phyloP scores from a whole-genome alignment of 2,329 filamentous ascomycete species.

The Colletotrichum spinosum region DNA sequence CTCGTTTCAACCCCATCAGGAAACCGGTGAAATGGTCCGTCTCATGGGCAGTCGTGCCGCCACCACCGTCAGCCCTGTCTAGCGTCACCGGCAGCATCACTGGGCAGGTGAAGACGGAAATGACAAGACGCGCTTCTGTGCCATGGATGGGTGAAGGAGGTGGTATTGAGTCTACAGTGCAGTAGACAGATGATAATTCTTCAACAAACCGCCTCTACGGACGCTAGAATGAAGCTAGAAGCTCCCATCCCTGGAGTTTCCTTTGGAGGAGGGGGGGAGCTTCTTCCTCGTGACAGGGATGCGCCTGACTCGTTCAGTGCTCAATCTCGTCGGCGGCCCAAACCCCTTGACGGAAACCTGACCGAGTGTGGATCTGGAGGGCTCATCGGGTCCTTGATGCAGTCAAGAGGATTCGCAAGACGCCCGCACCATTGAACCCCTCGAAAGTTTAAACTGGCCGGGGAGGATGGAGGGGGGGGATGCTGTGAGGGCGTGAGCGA shows the following conservation, averaged over 20 bases:
- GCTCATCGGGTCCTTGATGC: conserved; percentile 26
- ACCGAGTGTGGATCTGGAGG: conserved; percentile 35
- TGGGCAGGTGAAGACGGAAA: no score
- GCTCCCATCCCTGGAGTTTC: conserved; percentile 7
- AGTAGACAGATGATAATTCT: background rate
- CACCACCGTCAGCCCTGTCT: background rate
- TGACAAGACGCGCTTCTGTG: background rate
- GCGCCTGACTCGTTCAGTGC: conserved; percentile 27
- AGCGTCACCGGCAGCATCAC: background rate
- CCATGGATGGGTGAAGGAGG: no score
- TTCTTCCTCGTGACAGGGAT: conserved; percentile 22
- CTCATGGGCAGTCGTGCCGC: background rate
- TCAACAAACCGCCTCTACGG: conserved; percentile 2
- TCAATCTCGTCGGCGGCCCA: conserved; percentile 19
- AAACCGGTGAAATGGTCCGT: conserved; percentile 2
- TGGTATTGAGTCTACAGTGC: background rate
- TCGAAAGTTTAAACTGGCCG: conserved; percentile 29
- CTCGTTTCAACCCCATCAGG: conserved; percentile 14
- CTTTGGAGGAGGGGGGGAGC: background rate
- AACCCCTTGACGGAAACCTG: conserved; percentile 28
- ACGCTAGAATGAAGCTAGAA: conserved; percentile 35
- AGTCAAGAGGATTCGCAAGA: conserved; percentile 32
- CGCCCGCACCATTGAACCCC: conserved; percentile 19
- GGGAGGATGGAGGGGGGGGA: background rate
- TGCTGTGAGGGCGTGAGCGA: background rate